Base-by-base conservation (phyloP, 2,329 filamentous ascomycete species). In the Aspergillus aculeatus region DNA sequence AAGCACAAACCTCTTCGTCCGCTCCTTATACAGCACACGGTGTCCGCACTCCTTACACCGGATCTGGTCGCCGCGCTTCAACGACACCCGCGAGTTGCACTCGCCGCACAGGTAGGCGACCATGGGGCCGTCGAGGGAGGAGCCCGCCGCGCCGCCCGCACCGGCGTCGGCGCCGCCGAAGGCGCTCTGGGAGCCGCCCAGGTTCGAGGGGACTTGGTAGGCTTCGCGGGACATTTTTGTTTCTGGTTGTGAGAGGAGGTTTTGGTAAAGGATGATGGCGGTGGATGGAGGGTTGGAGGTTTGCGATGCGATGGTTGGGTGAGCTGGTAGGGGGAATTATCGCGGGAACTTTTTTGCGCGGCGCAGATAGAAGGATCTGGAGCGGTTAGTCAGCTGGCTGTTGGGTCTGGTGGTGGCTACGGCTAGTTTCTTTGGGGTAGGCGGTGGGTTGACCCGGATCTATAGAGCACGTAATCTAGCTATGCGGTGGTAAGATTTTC, bases 21-120 rank as follows among this genome's bases (percentile, higher is more conserved):
- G 82, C 85, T 97, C 91, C 86, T 99, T 99, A 80, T 98, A 98
- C 67, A 99, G 80, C 62, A 99, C 92, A 66, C 95, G 88, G 72
- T 96, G 95, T 7, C 95, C 95, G 77, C 95, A 99, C 79, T 93
- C 90, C 77, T 91, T 90, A 83, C 92, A 96, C 29, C 91, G 84
- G 67, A 96, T 94, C 35, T 89, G 87, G 70, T 95, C 91, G 63
- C 87, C 89, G 67, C 88, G 86, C 77, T 89, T 89, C 68, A 96
- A 81, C 19, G 85, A 83, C 49, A 94, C 90, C 68, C 90, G 89
- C 63, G 85, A 82, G 61, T 90, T 91, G 82, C 92, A 96, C 79
- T 96, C 91, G 73, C 91, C 92, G 81, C 91, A 96, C 68, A 87
- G 81, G 76, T 91, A 92, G 67, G 83, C 82, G 76, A 89, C 89